Evolutionary conservation across 257 asterid genomes (phyloP).

Genomic region (Verbena officinalis): DNA sequence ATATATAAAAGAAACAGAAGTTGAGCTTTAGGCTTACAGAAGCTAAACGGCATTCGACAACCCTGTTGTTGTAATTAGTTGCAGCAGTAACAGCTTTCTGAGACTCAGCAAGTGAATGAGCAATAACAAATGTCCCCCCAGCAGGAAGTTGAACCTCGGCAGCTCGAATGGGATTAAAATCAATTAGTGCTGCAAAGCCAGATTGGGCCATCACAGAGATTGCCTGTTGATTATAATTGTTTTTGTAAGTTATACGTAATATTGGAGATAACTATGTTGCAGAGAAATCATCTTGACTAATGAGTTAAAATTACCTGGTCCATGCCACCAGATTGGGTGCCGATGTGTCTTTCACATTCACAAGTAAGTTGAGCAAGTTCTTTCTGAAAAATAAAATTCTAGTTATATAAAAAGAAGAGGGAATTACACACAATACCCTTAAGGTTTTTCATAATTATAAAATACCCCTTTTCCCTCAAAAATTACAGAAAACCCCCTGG

Average conservation of each 20-base stretch:
- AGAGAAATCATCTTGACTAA: neutral
- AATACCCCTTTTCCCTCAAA: no score
- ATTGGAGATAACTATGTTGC: neutral
- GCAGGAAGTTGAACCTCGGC: conserved; percentile 71
- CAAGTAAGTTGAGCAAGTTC: conserved; percentile 74
- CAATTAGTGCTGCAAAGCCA: conserved; percentile 72
- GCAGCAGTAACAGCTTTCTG: conserved; percentile 77
- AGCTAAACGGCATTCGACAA: conserved; percentile 72
- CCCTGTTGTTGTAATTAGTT: conserved; percentile 69
- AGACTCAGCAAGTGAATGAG: conserved; percentile 70
- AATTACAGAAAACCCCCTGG: no score
- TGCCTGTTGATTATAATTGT: conserved; percentile 55
- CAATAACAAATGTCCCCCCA: conserved; percentile 63
- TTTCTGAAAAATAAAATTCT: conserved; percentile 43
- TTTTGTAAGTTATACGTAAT: no score
- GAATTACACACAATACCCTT: no score
- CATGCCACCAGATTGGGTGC: conserved; percentile 81
- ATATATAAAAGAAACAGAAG: no score
- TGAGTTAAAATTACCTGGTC: conserved; percentile 56
- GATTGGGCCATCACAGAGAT: conserved; percentile 70
- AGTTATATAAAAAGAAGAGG: neutral
- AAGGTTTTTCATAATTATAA: no score
- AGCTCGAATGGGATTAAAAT: conserved; percentile 65
- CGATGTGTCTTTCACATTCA: conserved; percentile 72
- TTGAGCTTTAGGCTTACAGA: conserved; percentile 44